A percentile compares a stretch with the other conserved stretches of the same genome.
Evolutionary conservation across 2,329 filamentous ascomycete genomes (phyloP).

Genomic region (Penicillium sp.): DNA sequence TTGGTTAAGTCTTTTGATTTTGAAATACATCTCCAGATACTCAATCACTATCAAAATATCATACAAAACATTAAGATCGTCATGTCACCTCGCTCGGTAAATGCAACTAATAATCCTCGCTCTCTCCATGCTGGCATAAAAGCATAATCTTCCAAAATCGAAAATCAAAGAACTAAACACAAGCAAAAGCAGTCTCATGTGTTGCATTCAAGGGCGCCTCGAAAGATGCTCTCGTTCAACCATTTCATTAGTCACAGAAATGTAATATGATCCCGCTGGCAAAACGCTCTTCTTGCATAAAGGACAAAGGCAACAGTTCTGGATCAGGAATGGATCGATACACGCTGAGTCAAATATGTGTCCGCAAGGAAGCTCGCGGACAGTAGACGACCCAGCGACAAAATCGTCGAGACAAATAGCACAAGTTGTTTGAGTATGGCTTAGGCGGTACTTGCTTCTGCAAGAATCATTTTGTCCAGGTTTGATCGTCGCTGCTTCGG

Average conservation of each 20-base stretch:
- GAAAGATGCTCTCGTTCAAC: slow-evolving; percentile 75
- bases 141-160: not conserved
- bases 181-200: not conserved
- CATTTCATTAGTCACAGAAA: slow-evolving; percentile 77
- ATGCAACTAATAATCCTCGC: not conserved
- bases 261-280: slow-evolving; percentile 65
- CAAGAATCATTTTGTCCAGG: not conserved
- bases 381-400: slow-evolving; percentile 65
- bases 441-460: slow-evolving; percentile 26
- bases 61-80: not conserved
- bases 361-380: slow-evolving; percentile 82
- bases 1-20: not conserved
- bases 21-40: no score
- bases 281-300: slow-evolving; percentile 84
- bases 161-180: not conserved
- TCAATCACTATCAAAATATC: not conserved
- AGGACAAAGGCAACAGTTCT: slow-evolving; percentile 83
- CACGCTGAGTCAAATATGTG: slow-evolving; percentile 94
- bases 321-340: slow-evolving; percentile 78
- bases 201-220: slow-evolving; percentile 33
- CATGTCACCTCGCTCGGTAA: not conserved
- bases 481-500: slow-evolving; percentile 16
- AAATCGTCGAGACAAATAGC: slow-evolving; percentile 89
- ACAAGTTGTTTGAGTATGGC: slow-evolving; percentile 74
- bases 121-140: not conserved